A percentile compares a stretch with the other conserved stretches of the same genome.
phyloP scores from a whole-genome alignment of 306 rosid species.

The Pterocarpus macrocarpus region DNA sequence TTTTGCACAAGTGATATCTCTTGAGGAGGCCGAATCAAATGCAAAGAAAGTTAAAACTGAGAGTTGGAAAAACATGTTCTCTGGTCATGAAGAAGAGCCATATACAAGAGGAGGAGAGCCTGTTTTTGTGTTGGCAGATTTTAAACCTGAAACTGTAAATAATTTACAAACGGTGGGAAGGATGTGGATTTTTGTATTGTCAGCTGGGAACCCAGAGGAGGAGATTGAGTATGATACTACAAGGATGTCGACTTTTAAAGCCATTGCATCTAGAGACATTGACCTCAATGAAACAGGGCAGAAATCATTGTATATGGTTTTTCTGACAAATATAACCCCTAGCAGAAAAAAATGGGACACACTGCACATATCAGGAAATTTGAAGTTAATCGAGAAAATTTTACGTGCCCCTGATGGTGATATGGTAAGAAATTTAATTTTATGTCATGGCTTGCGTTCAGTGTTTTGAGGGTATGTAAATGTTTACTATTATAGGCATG shows the following conservation, averaged over 20 bases:
- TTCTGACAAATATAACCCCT: conserved; percentile 60
- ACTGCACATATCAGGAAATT: conserved; percentile 54
- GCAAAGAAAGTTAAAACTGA: conserved; percentile 43
- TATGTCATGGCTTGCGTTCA: not conserved
- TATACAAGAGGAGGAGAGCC: conserved; percentile 82
- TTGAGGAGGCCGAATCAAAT: conserved; percentile 42
- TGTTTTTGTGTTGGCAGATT: conserved; percentile 66
- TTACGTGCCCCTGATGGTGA: conserved; percentile 48
- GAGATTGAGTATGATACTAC: conserved; percentile 44
- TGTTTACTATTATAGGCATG: not conserved
- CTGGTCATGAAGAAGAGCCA: conserved; percentile 61
- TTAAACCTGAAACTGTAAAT: conserved; percentile 56
- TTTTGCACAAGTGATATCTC: conserved; percentile 56
- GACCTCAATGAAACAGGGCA: conserved; percentile 27
- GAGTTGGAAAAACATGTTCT: conserved; percentile 63
- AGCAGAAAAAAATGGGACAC: conserved; percentile 67
- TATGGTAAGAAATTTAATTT: conserved; percentile 56
- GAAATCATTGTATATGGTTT: conserved; percentile 55
- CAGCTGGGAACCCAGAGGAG: conserved; percentile 51
- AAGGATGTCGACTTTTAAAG: conserved; percentile 57
- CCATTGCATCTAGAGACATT: conserved; percentile 52
- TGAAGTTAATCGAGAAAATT: conserved; percentile 50
- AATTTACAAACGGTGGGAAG: conserved; percentile 65
- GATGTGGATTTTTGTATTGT: conserved; percentile 62
- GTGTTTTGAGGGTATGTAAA: no score